Percentiles rank a stretch among this genome's conserved stretches.
phyloP scores from a whole-genome alignment of 495 filamentous ascomycete species.

The Pseudomonodictys pantanalensis region DNA sequence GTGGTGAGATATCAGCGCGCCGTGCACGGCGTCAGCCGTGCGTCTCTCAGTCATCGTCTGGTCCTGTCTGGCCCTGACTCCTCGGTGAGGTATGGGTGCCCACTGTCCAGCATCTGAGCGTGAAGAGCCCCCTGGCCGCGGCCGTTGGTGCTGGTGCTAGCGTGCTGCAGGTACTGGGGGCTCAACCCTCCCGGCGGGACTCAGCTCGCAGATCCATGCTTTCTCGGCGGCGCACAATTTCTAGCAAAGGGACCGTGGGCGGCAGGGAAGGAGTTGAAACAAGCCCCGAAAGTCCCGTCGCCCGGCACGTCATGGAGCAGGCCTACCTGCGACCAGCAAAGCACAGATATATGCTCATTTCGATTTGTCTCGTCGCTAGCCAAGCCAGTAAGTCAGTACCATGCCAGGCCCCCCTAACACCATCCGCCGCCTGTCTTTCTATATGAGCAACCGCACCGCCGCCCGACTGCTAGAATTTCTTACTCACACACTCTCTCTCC shows the following conservation, averaged over 20 bases:
- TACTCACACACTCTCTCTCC: constrained; percentile 6
- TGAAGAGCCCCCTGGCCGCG: not conserved
- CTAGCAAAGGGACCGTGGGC: constrained; percentile 1
- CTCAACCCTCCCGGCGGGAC: not conserved
- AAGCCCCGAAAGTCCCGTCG: constrained; percentile 24
- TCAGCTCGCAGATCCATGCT: not conserved
- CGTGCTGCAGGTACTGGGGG: not conserved
- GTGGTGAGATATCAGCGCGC: not conserved
- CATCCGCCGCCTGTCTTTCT: not conserved
- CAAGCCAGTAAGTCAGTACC: constrained; percentile 4
- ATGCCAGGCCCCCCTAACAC: constrained; percentile 1
- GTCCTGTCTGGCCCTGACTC: too few relatives aligned
- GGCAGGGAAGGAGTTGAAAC: constrained; percentile 23
- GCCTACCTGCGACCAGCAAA: constrained; percentile 15
- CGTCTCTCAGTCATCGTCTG: too few relatives aligned
- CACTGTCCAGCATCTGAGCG: not conserved
- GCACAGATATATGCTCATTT: constrained; percentile 17
- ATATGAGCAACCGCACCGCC: constrained; percentile 17
- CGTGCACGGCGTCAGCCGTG: too few relatives aligned
- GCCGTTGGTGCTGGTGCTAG: not conserved
- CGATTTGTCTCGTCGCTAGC: constrained; percentile 27
- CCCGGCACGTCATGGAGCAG: constrained; percentile 29
- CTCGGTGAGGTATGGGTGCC: too few relatives aligned
- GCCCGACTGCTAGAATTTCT: not conserved
- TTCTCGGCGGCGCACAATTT: not conserved